Percentiles rank a stretch among this genome's conserved stretches.
phyloP scores from a whole-genome alignment of 768 basidiomycete genomes.

The Suillus luteus region DNA sequence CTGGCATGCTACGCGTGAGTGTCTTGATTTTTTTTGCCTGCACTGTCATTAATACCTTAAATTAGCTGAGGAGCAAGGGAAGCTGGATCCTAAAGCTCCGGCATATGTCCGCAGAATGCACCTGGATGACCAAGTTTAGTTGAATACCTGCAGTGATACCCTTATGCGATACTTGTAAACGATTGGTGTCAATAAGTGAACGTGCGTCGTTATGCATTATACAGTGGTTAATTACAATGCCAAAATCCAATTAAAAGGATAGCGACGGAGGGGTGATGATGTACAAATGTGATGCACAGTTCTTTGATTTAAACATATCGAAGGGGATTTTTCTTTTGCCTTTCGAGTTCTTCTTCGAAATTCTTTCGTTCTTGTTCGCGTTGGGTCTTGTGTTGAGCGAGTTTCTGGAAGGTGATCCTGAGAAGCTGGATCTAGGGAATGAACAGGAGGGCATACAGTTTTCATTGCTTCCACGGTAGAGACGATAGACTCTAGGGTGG shows the following conservation, averaged over 20 bases:
- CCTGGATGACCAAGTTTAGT: slow-evolving; percentile 21
- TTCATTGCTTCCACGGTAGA: slow-evolving; percentile 59
- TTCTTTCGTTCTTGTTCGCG: slow-evolving; percentile 40
- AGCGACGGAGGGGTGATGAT: slow-evolving; percentile 22
- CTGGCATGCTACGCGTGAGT: slow-evolving; percentile 82
- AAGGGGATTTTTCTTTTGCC: slow-evolving; percentile 41
- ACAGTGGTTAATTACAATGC: slow-evolving; percentile 9
- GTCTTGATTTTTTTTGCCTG: neutral
- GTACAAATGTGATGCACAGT: slow-evolving; percentile 20
- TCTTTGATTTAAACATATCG: slow-evolving; percentile 29
- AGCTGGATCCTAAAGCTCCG: slow-evolving; percentile 58
- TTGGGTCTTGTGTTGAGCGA: slow-evolving; percentile 28
- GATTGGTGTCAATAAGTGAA: slow-evolving; percentile 1
- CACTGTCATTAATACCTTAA: slow-evolving; percentile 12
- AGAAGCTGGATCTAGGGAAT: neutral
- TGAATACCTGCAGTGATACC: slow-evolving; percentile 16
- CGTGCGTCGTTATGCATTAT: neutral
- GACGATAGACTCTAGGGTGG: slow-evolving; percentile 63
- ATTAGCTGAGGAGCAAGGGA: slow-evolving; percentile 75
- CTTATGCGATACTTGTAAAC: neutral
- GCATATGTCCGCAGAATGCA: slow-evolving; percentile 48
- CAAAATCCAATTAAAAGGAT: slow-evolving; percentile 32
- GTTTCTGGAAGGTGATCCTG: slow-evolving; percentile 30
- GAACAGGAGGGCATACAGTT: slow-evolving; percentile 43
- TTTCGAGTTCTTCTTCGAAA: slow-evolving; percentile 51